Evolutionary conservation across 2,329 filamentous ascomycete species (phyloP).

Genomic region (Hyphodiscus sp.): DNA sequence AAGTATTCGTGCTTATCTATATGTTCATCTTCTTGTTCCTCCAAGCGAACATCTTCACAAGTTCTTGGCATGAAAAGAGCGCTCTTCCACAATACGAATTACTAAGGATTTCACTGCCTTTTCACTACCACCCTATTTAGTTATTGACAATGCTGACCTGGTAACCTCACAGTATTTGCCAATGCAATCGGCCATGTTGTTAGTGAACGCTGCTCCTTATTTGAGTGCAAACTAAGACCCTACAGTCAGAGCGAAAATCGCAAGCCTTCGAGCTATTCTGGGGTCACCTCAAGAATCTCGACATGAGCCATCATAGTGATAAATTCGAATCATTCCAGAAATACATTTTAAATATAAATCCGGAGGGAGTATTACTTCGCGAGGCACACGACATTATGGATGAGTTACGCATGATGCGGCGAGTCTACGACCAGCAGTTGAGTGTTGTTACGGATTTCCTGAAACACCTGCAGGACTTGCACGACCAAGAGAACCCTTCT

Average conservation of each 20-base stretch:
- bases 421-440: conserved; percentile 29
- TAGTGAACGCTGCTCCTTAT: conserved; percentile 14
- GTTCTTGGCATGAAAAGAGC: no score
- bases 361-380: conserved; percentile 34
- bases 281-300: conserved; percentile 24
- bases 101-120: no score
- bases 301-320: not conserved
- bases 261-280: conserved; percentile 34
- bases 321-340: conserved; percentile 1
- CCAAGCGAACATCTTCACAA: no score
- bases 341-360: conserved; percentile 33
- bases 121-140: conserved; percentile 1
- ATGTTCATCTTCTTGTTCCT: no score
- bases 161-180: conserved; percentile 27
- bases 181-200: conserved; percentile 38
- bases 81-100: no score
- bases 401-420: conserved; percentile 40
- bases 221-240: not conserved
- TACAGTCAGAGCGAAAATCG: conserved; percentile 34
- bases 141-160: conserved; percentile 28
- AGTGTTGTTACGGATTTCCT: conserved; percentile 6
- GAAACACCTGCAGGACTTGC: not conserved
- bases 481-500: not conserved
- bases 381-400: conserved; percentile 41
- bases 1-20: no score